Evolutionary conservation across 192 early-diverging fungal genomes (phyloP).

Genomic region (Rhizophagus sp.): DNA sequence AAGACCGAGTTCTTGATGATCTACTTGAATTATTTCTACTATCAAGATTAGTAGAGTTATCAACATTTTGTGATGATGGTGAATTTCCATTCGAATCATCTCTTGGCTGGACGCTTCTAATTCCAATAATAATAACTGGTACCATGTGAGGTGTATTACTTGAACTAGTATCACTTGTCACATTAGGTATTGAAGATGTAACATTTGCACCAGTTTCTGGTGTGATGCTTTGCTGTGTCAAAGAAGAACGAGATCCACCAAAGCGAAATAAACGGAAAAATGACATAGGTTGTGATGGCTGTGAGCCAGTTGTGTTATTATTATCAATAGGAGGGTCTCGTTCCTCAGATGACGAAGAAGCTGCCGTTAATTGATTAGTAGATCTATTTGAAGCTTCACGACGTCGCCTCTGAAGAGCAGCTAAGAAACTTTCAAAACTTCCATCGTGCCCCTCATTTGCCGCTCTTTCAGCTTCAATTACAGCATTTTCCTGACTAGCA

Average conservation of each 20-base stretch:
- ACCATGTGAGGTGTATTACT: conserved; percentile 22
- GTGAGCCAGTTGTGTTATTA: neutral
- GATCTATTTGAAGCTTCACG: conserved; percentile 11
- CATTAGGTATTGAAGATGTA: neutral
- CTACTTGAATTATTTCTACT: neutral
- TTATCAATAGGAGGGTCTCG: neutral
- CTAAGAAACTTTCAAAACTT: conserved; percentile 25
- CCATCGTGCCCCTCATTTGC: conserved; percentile 20
- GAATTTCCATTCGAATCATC: neutral
- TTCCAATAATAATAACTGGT: conserved; percentile 24
- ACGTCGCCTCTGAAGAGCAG: conserved; percentile 17
- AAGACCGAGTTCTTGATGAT: conserved; percentile 8
- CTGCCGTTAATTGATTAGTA: conserved; percentile 6
- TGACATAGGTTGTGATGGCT: conserved; percentile 12
- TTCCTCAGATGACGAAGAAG: conserved; percentile 2
- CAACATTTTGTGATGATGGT: neutral
- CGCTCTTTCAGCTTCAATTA: conserved; percentile 24
- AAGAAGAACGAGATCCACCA: conserved; percentile 13
- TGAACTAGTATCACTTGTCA: neutral
- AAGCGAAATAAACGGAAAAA: conserved; percentile 24
- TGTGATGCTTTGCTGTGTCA: neutral
- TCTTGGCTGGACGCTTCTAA: conserved; percentile 7
- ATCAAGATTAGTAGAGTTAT: neutral
- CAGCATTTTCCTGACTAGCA: conserved; percentile 22
- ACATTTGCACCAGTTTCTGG: neutral